Evolutionary conservation across 768 basidiomycete species (phyloP).

Genomic region (Lactarius vividus): DNA sequence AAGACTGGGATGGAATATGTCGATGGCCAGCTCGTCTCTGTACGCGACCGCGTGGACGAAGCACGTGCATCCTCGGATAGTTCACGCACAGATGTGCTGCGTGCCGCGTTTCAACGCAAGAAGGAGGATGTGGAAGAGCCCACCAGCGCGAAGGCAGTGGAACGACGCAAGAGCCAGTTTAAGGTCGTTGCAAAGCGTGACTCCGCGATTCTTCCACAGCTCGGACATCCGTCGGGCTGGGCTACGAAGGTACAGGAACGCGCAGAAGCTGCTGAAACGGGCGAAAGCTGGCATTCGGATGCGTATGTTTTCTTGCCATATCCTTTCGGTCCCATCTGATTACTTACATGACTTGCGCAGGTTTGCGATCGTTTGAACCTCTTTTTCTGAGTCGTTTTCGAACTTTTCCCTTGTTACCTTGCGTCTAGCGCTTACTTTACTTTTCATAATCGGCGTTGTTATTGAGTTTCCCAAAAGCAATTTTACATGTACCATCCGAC

Average conservation of each 20-base stretch:
- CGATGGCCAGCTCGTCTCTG: conserved; percentile 86
- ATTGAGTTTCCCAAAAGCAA: neutral
- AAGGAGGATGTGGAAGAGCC: conserved; percentile 45
- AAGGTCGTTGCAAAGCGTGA: conserved; percentile 76
- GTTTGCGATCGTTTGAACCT: conserved; percentile 11
- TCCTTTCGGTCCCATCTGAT: neutral
- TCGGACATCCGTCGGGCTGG: conserved; percentile 71
- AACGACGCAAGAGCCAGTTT: conserved; percentile 60
- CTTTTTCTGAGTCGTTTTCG: conserved; percentile 2
- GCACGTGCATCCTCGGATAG: conserved; percentile 37
- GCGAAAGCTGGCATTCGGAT: conserved; percentile 54
- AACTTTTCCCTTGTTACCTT: neutral
- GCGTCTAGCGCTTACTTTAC: neutral
- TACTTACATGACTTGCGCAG: neutral
- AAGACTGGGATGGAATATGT: conserved; percentile 81
- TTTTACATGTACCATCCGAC: neutral
- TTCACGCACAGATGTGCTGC: conserved; percentile 51
- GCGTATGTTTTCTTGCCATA: conserved; percentile 37
- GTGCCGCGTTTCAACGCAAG: conserved; percentile 63
- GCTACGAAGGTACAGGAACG: conserved; percentile 53
- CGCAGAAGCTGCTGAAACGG: conserved; percentile 42
- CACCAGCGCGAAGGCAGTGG: conserved; percentile 38
- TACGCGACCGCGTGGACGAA: conserved; percentile 70
- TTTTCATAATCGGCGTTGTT: neutral
- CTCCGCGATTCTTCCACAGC: conserved; percentile 56